Base-by-base conservation (phyloP, 768 basidiomycete species). In the Cystoderma amianthinum region DNA sequence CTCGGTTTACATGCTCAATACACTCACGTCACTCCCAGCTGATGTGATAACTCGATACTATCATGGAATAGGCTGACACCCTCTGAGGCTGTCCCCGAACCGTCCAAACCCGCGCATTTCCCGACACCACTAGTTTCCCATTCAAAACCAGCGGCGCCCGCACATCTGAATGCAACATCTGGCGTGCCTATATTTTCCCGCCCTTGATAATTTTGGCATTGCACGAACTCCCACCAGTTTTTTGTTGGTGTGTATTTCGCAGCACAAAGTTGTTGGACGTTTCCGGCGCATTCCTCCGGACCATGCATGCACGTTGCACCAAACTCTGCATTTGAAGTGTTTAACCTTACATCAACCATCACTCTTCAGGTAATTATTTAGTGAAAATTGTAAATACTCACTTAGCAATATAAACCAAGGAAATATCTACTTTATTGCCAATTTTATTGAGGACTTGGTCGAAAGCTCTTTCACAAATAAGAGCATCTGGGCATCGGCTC, bases 251-350 rank as follows among this genome's bases (percentile, higher is more conserved):
- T 64, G 46, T 87, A 69, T 55, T 80, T 78, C 41, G 73, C 67
- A 21, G 73, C 84, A 58, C 94, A 97, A 19, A 96, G 69, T 56
- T 96, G 82, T 44, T 96, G 86, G 13, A 91, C 78, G 63, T 95
- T 92, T 32, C 88, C 93, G 11, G 78, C 78, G 53, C 93, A 96
- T 60, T 97, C 93, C 39, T 72, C 59, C 3, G 65, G 63, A 13
- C 91, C 92, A 54, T 95, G 92, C 68, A 72, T 72, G 62, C 93
- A 96, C 23, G 64, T 73, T 21, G 85, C 76, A n/a, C 91, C 91
- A 54, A 82, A 89, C 36, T 68, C 65, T n/a, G 74, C 62, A 19
- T 85, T 80, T 4, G 74, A 71, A n/a, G 67, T 44, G 55, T 90
- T 77, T 19, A 77, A 52, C 42, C 87, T n/a, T n/a, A n/a, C n/a